Conservation (phyloP, 768 basidiomycete species). For the Favolaschia claudopus region DNA sequence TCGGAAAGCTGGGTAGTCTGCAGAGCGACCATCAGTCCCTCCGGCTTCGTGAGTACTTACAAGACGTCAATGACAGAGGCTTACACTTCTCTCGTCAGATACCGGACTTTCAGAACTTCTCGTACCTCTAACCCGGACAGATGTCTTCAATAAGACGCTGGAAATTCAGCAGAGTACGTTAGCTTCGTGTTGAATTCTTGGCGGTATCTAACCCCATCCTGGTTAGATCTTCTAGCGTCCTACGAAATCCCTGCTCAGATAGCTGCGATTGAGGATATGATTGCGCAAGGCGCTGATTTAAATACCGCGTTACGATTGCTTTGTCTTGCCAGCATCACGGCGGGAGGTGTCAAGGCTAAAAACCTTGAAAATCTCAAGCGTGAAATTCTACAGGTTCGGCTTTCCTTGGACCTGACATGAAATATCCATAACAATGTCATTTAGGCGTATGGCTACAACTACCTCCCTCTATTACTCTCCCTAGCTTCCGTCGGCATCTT, state of each 20-base stretch:
- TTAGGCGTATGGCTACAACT: conserved; percentile 83
- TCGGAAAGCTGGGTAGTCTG: conserved; percentile 91
- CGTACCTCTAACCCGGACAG: conserved; percentile 82
- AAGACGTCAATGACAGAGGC: conserved; percentile 2
- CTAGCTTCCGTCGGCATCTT: conserved; percentile 72
- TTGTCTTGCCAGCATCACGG: conserved; percentile 85
- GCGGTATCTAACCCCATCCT: conserved; percentile 6
- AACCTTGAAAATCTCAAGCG: conserved; percentile 87
- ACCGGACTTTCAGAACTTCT: conserved; percentile 94
- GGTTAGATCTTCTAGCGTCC: conserved; percentile 89
- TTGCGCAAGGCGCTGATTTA: conserved; percentile 87
- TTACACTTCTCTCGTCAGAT: conserved; percentile 56
- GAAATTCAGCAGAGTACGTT: conserved; percentile 94
- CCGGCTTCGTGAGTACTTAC: conserved; percentile 74
- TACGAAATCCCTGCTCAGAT: conserved; percentile 86
- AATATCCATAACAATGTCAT: conserved; percentile 36
- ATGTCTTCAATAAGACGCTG: conserved; percentile 88
- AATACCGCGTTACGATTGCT: conserved; percentile 79
- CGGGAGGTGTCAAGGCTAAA: conserved; percentile 89
- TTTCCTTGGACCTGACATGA: conserved; percentile 22
- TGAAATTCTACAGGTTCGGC: conserved; percentile 81
- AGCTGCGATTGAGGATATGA: conserved; percentile 87
- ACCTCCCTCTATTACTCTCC: conserved; percentile 72
- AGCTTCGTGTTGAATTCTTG: background rate
- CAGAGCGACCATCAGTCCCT: conserved; percentile 92